Conservation (phyloP, 148 eudicot genomes). For the Fallopia convolvulus region DNA sequence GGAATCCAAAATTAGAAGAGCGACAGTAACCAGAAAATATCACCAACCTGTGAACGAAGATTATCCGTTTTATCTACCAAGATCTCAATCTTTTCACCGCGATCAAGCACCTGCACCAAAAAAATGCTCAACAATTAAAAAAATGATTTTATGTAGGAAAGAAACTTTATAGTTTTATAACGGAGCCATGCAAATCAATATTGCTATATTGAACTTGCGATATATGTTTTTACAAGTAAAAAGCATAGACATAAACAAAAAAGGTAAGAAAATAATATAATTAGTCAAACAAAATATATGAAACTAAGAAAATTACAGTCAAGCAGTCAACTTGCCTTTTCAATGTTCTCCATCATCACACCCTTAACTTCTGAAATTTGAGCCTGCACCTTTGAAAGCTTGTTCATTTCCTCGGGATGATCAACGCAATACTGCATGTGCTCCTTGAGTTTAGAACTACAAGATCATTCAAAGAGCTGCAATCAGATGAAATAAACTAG, state of each 20-base stretch:
- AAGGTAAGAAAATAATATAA: too few species aligned
- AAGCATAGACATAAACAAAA: not conserved
- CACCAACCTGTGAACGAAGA: constrained; percentile 13
- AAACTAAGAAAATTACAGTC: not conserved
- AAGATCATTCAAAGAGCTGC: not conserved
- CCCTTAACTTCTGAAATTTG: constrained; percentile 15
- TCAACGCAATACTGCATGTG: constrained; percentile 15
- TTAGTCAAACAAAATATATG: not conserved
- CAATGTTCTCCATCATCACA: constrained; percentile 15
- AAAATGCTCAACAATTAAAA: not conserved
- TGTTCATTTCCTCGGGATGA: constrained; percentile 16
- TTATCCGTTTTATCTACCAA: constrained; percentile 13
- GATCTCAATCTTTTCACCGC: constrained; percentile 13
- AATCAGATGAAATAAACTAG: not conserved
- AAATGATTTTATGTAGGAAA: not conserved
- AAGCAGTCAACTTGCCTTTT: constrained; percentile 2
- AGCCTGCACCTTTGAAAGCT: constrained; percentile 15
- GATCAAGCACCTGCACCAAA: constrained; percentile 13
- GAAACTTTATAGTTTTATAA: not conserved
- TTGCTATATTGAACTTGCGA: not conserved
- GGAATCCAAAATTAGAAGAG: not conserved
- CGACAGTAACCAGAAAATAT: not conserved
- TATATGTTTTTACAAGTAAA: not conserved
- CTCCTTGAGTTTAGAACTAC: constrained; percentile 13
- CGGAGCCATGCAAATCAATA: not conserved